Percentiles rank a stretch among this genome's conserved stretches.
These are phyloP conservation scores for Allium fistulosum DNA, from an alignment of 106 monocot species.

Conservation along the genomic window DNA sequence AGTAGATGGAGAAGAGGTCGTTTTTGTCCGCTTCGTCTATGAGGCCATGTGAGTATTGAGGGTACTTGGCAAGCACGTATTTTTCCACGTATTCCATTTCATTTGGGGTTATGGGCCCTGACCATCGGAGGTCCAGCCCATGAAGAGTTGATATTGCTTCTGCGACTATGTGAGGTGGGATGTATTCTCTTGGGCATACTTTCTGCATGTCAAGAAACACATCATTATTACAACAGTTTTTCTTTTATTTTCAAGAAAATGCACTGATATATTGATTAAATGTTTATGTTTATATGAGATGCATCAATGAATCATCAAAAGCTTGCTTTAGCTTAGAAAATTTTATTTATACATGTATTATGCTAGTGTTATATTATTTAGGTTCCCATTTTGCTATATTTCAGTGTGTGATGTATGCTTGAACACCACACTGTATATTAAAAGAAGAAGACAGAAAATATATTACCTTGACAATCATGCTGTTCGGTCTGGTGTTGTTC, in stretches of 20 bases:
- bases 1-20: constrained; percentile 29
- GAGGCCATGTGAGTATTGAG: constrained; percentile 63
- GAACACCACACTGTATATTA: too few species aligned
- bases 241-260: too few species aligned
- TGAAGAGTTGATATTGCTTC: constrained; percentile 65
- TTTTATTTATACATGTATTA: too few species aligned
- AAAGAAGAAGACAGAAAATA: too few species aligned
- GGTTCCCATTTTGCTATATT: too few species aligned
- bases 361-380: too few species aligned
- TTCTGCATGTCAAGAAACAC: constrained; percentile 20
- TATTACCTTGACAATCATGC: constrained; percentile 54
- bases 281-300: too few species aligned
- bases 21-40: constrained; percentile 46
- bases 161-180: constrained; percentile 59
- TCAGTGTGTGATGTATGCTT: too few species aligned
- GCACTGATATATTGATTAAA: too few species aligned
- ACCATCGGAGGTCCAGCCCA: constrained; percentile 59
- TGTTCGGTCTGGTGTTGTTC: constrained; percentile 36
- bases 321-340: too few species aligned
- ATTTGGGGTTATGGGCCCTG: constrained; percentile 53
- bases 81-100: constrained; percentile 56
- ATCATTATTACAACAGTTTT: too few species aligned
- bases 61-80: constrained; percentile 60
- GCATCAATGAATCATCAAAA: too few species aligned
- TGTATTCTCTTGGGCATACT: constrained; percentile 42